Conservation (phyloP, 441 rosid genomes). For the Corymbia calophylla region DNA sequence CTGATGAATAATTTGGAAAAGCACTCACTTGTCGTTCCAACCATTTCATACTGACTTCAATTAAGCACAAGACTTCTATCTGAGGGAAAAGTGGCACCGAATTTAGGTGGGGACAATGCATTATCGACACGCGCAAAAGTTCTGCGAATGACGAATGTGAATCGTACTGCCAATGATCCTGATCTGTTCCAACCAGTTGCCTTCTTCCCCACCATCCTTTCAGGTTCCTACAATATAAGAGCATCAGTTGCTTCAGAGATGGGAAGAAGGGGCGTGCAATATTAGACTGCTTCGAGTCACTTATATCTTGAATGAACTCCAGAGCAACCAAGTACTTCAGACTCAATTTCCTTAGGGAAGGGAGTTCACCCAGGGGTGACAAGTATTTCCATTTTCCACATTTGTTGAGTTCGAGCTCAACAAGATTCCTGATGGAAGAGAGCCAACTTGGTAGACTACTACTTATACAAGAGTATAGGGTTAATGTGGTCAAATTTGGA, state of each 20-base stretch:
- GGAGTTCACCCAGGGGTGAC: background rate
- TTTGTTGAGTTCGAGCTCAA: background rate
- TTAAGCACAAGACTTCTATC: accelerated
- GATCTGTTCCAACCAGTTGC: background rate
- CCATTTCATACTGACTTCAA: background rate
- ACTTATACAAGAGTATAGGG: background rate
- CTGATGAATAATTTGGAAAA: background rate
- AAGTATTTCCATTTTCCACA: background rate
- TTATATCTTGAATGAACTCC: background rate
- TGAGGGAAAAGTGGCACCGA: background rate
- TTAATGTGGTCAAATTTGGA: background rate
- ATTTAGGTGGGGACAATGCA: background rate
- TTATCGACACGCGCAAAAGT: background rate
- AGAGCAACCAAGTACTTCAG: background rate
- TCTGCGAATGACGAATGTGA: background rate
- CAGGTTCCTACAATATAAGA: background rate
- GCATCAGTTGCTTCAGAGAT: background rate
- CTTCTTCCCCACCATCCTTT: background rate
- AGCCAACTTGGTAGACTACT: background rate
- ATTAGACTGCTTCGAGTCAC: background rate
- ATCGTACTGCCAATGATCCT: background rate
- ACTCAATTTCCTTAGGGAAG: background rate
- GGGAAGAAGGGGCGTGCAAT: background rate
- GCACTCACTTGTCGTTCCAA: background rate
- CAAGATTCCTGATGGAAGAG: background rate